Base-by-base conservation (phyloP, 1,284 basidiomycete species). In the Fomitopsis pinicola region DNA sequence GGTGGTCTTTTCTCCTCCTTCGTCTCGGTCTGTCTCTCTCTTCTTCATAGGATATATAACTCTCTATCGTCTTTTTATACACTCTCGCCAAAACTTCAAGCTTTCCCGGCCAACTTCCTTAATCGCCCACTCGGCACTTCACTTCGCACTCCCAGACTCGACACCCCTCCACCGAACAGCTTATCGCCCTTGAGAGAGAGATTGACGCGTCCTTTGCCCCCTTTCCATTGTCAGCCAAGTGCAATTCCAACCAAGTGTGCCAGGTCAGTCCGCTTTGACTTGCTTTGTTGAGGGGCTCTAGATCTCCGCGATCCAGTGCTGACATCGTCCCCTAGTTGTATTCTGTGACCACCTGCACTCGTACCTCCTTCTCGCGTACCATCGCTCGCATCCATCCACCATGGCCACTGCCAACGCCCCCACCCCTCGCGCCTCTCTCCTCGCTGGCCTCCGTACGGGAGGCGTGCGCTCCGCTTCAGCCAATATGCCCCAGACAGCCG, bases 361-460 rank as follows among this genome's bases (percentile, higher is more conserved):
- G 64, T 66, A 58, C 67, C 62, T 59, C 54, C 59, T 67, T 66
- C 66, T 56, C 36, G 42, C 38, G 42, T 48, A 35, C 52, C 52
- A 58, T 53, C 40, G 44, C 54, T 62, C 44, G 63, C n/a, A 59
- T 56, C 63, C 62, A 64, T 71, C 73, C 63, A 52, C 63, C 73
- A 87, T 88, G 85, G 78, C 84, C 71, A 78, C 86, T 74, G 77
- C 80, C 71, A 78, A 80, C 66, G 73, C 80, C 55, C 76, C 82
- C 71, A 88, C 82, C 76, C 78, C 81, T 67, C 89, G 91, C 70
- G 91, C 91, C 60, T 90, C 89, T 65, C 88, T 93, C 69, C 89
- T 93, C 75, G 82, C 88, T 64, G 89, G 89, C 69, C 89, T 93
- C 70, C 89, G 91, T 73, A 93, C 91, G 60, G 91, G 91, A 73